A percentile compares a stretch with the other conserved stretches of the same genome.
Conservation (phyloP, 2,329 filamentous ascomycete genomes). For the Paramyrothecium sp. region DNA sequence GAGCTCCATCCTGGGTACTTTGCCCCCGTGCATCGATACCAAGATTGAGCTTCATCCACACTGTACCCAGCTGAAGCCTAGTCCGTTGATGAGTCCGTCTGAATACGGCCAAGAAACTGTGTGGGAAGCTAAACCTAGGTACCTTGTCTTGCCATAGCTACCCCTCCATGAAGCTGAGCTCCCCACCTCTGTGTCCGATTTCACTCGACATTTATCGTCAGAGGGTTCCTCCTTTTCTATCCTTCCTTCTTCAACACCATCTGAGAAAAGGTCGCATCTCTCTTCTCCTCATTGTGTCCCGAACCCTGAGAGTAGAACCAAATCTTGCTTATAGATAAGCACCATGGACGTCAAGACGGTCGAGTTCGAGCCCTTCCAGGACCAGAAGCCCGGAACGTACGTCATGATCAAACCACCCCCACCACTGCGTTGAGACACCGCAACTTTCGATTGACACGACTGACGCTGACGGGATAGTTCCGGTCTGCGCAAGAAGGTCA, state of each 20-base stretch:
- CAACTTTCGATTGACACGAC: constrained; percentile 9
- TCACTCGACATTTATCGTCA: constrained; percentile 16
- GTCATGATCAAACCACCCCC: constrained; percentile 44
- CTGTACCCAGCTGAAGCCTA: too few species aligned
- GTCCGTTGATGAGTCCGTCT: too few species aligned
- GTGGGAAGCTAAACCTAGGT: background rate
- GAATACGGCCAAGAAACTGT: too few species aligned
- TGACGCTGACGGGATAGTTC: constrained; percentile 57
- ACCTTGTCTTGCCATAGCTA: constrained; percentile 5
- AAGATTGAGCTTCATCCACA: too few species aligned
- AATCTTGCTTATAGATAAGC: constrained; percentile 1
- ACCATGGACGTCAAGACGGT: constrained; percentile 75
- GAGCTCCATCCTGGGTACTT: too few species aligned
- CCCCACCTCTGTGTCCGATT: constrained; percentile 10
- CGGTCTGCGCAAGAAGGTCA: constrained; percentile 98
- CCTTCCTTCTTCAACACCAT: background rate
- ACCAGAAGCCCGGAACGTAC: constrained; percentile 99
- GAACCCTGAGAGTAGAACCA: background rate
- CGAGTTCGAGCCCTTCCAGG: constrained; percentile 79
- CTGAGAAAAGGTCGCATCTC: background rate
- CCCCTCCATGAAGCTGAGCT: constrained; percentile 25
- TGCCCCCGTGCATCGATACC: too few species aligned
- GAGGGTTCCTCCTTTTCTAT: constrained; percentile 6
- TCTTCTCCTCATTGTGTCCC: constrained; percentile 5
- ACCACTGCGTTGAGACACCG: constrained; percentile 7